Evolutionary conservation across 2,329 filamentous ascomycete species (phyloP).

Genomic region (Elsinoe australis): DNA sequence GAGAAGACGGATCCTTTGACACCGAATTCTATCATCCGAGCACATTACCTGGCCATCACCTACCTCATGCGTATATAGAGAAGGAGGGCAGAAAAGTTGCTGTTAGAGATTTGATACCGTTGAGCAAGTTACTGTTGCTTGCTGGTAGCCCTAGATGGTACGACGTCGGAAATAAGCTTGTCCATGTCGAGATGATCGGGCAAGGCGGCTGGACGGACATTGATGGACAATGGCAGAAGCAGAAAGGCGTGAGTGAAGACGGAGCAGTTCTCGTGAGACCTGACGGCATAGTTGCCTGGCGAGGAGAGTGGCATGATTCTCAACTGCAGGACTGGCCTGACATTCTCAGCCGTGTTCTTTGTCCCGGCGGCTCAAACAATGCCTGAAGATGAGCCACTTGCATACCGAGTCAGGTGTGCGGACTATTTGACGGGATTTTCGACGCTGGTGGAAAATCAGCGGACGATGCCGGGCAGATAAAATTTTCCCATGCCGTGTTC

Average conservation of each 20-base stretch:
- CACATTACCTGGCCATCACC: conserved; percentile 30
- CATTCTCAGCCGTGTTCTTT: conserved; percentile 6
- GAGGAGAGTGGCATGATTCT: conserved; percentile 12
- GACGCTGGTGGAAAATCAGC: background rate
- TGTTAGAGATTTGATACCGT: conserved; percentile 24
- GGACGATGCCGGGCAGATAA: conserved; percentile 11
- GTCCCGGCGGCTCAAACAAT: conserved; percentile 1
- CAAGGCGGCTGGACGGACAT: conserved; percentile 18
- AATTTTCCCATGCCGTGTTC: conserved; percentile 6
- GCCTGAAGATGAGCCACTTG: background rate
- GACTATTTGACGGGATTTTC: conserved; percentile 8
- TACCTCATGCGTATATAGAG: conserved; percentile 29
- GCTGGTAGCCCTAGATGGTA: conserved; percentile 1
- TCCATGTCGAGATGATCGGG: background rate
- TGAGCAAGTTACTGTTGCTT: conserved; percentile 23
- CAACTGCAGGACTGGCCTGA: conserved; percentile 8
- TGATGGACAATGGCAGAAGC: conserved; percentile 21
- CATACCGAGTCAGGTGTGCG: background rate
- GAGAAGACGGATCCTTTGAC: conserved; percentile 2
- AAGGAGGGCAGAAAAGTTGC: conserved; percentile 20
- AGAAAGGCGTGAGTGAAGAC: conserved; percentile 19
- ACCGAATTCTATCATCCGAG: conserved; percentile 18
- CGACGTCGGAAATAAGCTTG: background rate
- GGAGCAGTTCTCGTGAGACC: conserved; percentile 30
- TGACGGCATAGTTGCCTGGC: conserved; percentile 30